Base-by-base conservation (phyloP, 495 filamentous ascomycete species). In the Hyaloscypha bicolor region DNA sequence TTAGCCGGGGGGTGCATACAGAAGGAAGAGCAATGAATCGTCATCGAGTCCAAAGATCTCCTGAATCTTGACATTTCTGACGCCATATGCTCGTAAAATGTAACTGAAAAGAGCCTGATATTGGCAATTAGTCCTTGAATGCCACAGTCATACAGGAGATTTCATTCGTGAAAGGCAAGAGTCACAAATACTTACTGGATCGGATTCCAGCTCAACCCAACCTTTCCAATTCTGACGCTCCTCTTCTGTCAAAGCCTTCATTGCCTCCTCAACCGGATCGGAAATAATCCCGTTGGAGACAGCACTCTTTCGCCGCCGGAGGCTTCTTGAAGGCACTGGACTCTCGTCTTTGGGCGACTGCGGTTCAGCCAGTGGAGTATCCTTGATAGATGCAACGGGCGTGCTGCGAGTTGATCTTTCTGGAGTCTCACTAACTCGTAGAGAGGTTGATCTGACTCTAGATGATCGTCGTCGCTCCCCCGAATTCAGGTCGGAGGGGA, bases 131-230 rank as follows among this genome's bases (percentile, higher is more conserved):
- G 42, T 19, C 16, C 4, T 12, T 4, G 16, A 48, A 48, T 48
- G 6, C 42, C 8, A 19, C 3, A 48, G 16, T 19, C 35, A 12
- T 48, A 62, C 8, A 51, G 61, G 37, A 57, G 4, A 9, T 19
- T 19, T 48, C 42, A 14, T 48, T 48, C 9, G 16, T 48, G 9
- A 48, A 19, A 48, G 42, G 42, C 16, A 48, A 19, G 16, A 48
- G 42, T 11, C 42, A 4, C 42, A 19, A 19, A 12, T 61, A 74
- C 85, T 75, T 78, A 93, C 93, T 2, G 95, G 95, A 63, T 99
- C 94, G 0, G 92, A 96, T 75, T 97, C 93, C 45, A 97, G 82
- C 73, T 97, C 93, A 55, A 89, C 90, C 83, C 93, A 99, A 30
- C 93, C 93, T 2, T 71, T 72, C 77, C 83, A 86, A 35, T 79